A percentile compares a stretch with the other conserved stretches of the same genome.
Evolutionary conservation across 106 monocot species (phyloP).

Genomic region (Posidonia australis): DNA sequence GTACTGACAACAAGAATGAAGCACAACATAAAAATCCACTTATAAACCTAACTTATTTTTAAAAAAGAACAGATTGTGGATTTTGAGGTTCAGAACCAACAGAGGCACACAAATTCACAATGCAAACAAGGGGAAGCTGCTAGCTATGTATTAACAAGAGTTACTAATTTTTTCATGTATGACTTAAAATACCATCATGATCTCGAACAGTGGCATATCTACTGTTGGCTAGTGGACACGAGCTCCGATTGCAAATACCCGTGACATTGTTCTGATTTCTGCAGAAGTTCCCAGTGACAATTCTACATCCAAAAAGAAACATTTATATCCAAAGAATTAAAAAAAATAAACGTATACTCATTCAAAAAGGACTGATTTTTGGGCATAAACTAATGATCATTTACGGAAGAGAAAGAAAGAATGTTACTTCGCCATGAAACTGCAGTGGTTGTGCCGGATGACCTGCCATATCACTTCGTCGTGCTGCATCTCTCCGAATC

Average conservation of each 20-base stretch:
- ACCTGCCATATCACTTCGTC: slow-evolving; percentile 95
- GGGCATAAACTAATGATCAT: no score
- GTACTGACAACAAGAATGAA: no score
- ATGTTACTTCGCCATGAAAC: slow-evolving; percentile 87
- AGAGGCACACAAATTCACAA: no score
- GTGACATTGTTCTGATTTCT: slow-evolving; percentile 78
- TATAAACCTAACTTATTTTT: no score
- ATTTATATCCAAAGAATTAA: not conserved
- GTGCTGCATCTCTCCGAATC: slow-evolving; percentile 75
- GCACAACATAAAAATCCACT: no score
- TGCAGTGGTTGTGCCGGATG: slow-evolving; percentile 95
- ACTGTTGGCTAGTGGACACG: slow-evolving; percentile 92
- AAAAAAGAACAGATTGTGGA: no score
- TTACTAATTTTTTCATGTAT: not conserved
- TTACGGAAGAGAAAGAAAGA: not conserved
- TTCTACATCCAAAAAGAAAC: slow-evolving; percentile 28
- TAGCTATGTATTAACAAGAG: not conserved
- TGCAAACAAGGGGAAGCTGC: not conserved
- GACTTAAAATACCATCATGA: slow-evolving; percentile 89
- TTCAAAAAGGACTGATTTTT: not conserved
- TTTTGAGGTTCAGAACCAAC: no score
- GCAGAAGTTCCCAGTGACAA: slow-evolving; percentile 82
- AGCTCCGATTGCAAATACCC: slow-evolving; percentile 89
- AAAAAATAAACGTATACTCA: not conserved
- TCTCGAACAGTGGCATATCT: slow-evolving; percentile 87